phyloP scores from a whole-genome alignment of 768 basidiomycete species.

The Cubamyces sp. region DNA sequence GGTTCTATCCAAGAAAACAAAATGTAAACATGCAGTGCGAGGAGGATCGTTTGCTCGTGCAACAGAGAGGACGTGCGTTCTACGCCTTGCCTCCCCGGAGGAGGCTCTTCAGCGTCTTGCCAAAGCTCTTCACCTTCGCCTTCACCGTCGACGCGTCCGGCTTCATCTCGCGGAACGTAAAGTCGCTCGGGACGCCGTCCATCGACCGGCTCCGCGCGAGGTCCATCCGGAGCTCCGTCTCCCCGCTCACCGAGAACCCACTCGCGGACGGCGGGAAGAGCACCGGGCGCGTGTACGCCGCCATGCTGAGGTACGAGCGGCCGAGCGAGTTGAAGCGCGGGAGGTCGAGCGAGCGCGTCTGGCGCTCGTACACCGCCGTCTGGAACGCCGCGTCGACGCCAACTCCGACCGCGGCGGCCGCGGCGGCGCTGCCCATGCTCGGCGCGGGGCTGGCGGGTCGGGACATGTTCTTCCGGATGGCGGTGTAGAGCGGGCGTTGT shows the following conservation, averaged over 20 bases:
- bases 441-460: constrained; percentile 20
- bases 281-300: constrained; percentile 10
- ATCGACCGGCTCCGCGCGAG: constrained; percentile 31
- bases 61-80: background rate
- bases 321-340: constrained; percentile 21
- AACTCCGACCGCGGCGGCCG: no score
- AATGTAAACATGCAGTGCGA: background rate
- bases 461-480: constrained; percentile 34
- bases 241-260: constrained; percentile 36
- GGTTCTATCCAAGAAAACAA: background rate
- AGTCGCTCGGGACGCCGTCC: constrained; percentile 25
- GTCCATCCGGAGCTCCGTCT: constrained; percentile 35
- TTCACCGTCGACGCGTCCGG: constrained; percentile 17
- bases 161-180: constrained; percentile 24
- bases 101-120: constrained; percentile 32
- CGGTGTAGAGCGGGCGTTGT: constrained; percentile 33
- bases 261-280: constrained; percentile 17
- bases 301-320: constrained; percentile 18
- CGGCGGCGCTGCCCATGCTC: background rate
- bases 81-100: constrained; percentile 9
- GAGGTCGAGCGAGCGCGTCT: constrained; percentile 26
- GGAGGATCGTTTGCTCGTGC: background rate
- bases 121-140: constrained; percentile 31
- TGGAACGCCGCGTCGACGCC: constrained; percentile 18
- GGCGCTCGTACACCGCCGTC: constrained; percentile 15